Evolutionary conservation across 768 basidiomycete species (phyloP).

Genomic region (Tylopilus balloui): DNA sequence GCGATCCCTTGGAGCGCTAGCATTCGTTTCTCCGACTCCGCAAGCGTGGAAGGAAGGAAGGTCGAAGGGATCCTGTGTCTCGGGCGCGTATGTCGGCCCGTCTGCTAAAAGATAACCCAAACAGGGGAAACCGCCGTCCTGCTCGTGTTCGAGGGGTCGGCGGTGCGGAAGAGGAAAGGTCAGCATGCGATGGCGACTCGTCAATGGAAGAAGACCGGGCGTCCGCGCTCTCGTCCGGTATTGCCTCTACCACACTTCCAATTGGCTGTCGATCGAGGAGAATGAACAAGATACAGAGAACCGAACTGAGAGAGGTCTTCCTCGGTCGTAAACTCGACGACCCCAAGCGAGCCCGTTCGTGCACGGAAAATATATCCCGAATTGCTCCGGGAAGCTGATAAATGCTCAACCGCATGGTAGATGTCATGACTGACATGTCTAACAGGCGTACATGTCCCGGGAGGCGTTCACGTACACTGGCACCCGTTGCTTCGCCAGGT

Average conservation of each 20-base stretch:
- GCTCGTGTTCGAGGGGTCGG: not conserved
- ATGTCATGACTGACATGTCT: too few relatives aligned
- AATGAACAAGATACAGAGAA: not conserved
- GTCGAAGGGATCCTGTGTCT: not conserved
- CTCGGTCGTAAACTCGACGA: not conserved
- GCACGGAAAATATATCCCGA: not conserved
- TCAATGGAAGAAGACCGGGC: not conserved
- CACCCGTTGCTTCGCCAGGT: too few relatives aligned
- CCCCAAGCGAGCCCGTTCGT: not conserved
- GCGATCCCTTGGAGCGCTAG: not conserved
- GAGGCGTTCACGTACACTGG: too few relatives aligned
- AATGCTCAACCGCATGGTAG: too few relatives aligned
- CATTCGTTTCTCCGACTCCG: not conserved
- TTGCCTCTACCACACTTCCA: not conserved
- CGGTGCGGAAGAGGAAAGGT: too few relatives aligned
- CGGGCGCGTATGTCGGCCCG: not conserved
- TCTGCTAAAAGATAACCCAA: not conserved
- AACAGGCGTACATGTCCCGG: too few relatives aligned
- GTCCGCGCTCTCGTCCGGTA: not conserved
- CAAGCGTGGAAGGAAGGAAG: not conserved
- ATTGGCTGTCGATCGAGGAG: not conserved
- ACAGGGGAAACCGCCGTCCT: not conserved
- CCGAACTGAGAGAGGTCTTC: not conserved
- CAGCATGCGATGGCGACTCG: not conserved
- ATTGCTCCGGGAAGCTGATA: not conserved